Percentiles rank a stretch among this genome's conserved stretches.
phyloP scores from a whole-genome alignment of 2,329 filamentous ascomycete genomes.

The Ambrosiella xylebori region DNA sequence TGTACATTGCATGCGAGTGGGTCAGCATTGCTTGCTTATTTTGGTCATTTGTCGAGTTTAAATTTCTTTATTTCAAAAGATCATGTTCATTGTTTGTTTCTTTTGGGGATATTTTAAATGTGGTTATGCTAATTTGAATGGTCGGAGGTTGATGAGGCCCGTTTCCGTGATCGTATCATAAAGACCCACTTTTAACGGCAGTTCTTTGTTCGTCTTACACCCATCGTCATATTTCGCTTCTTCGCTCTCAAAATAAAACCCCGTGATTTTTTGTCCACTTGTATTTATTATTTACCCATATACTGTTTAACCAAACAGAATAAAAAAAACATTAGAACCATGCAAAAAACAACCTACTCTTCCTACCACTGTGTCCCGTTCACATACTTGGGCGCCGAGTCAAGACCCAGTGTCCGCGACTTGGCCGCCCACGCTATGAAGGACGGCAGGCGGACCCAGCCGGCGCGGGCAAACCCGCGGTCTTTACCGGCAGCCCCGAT shows the following conservation, averaged over 20 bases:
- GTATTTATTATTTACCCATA: not conserved
- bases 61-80: constrained; percentile 1
- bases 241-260: not conserved
- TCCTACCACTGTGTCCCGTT: constrained; percentile 31
- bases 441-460: constrained; percentile 31
- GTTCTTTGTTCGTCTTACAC: not conserved
- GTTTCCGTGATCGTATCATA: too few species aligned
- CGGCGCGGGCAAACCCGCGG: constrained; percentile 32
- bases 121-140: not conserved
- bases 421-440: constrained; percentile 34
- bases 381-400: constrained; percentile 28
- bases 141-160: too few species aligned
- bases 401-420: constrained; percentile 31
- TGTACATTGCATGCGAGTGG: not conserved
- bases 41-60: not conserved
- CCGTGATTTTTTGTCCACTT: not conserved
- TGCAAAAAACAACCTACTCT: too few species aligned
- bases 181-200: not conserved
- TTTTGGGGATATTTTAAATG: not conserved
- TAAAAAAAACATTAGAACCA: not conserved
- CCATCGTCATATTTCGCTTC: not conserved
- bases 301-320: not conserved
- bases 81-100: not conserved
- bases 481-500: constrained; percentile 32
- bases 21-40: not conserved